Base-by-base conservation (phyloP, 805 yeast species). In the Jamesozyma lodderae region DNA sequence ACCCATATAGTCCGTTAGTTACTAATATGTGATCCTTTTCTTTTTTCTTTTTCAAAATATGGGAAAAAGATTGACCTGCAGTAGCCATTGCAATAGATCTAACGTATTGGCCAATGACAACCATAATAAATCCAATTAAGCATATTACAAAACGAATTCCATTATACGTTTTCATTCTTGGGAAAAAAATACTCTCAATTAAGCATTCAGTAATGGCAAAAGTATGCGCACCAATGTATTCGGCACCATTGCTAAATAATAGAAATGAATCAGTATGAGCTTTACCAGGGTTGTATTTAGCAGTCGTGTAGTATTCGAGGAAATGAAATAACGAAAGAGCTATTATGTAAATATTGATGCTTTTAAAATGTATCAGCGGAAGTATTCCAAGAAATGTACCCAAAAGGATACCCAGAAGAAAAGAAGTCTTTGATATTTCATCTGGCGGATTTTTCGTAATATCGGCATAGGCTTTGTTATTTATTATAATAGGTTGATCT, bases 31-130 rank as follows among this genome's bases (percentile, higher is more conserved):
- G 98, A 38, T 71, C 71, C 1, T 59, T 48, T 23, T 64, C 57
- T 37, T 70, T 77, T 14, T 62, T 55, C 3, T 70, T 57, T 33
- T 79, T 85, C 1, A 92, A 73, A 31, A 77, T 61, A 59, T 92
- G 99, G 36, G 85, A 81, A 62, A 92, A 92, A 3, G 94, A 84
- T 37, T 72, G 70, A 2, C 87, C 84, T 0, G 96, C 96, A 0
- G 88, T 81, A 42, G 73, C 69, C 98, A 92, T 92, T 1, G 96
- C 90, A 25, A 68, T 36, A 1, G 90, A 70, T 37, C 98, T 69
- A 4, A 75, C 52, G 0, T 50, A 15, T 53, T 92, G 98, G 1
- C 96, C 96, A 1, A 58, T 27, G 0, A 75, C 18, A 0, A 75
- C 51, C 1, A 79, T 20, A 0, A 47, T 11, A 3, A 47, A 20